Conservation (phyloP, 352 stramenopile species). For the Globisporangium spinosum region DNA sequence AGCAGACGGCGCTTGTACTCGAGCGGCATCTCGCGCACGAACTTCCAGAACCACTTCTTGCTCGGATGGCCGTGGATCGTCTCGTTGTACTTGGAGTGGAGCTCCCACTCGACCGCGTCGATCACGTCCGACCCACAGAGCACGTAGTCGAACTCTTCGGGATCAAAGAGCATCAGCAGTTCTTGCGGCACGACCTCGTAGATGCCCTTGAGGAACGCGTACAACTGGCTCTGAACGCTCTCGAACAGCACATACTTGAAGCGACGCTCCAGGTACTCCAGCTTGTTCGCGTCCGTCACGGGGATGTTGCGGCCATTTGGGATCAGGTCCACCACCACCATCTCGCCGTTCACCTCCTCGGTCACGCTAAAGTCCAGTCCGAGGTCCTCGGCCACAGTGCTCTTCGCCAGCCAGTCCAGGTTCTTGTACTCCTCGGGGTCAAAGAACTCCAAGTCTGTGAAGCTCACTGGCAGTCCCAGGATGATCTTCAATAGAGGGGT, state of each 20-base stretch:
- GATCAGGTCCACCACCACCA: slow-evolving; percentile 34
- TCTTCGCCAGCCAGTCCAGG: slow-evolving; percentile 22
- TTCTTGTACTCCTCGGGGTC: slow-evolving; percentile 27
- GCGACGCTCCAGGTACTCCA: slow-evolving; percentile 82
- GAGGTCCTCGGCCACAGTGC: too few relatives aligned
- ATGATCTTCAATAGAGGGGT: slow-evolving; percentile 3
- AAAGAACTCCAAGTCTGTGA: slow-evolving; percentile 83
- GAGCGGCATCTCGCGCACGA: slow-evolving; percentile 91
- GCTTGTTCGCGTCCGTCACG: slow-evolving; percentile 91
- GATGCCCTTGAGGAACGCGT: slow-evolving; percentile 85
- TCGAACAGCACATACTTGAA: slow-evolving; percentile 90
- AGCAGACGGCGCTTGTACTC: slow-evolving; percentile 70
- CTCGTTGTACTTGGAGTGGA: slow-evolving; percentile 52
- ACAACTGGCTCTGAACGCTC: slow-evolving; percentile 70
- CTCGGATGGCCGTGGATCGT: slow-evolving; percentile 31
- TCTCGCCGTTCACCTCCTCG: background rate
- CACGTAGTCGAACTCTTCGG: slow-evolving; percentile 93
- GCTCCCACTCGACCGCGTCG: slow-evolving; percentile 91
- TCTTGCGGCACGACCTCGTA: slow-evolving; percentile 91
- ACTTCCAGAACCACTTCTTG: slow-evolving; percentile 84
- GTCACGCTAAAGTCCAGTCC: slow-evolving; percentile 24
- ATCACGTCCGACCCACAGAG: slow-evolving; percentile 92
- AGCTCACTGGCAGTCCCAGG: slow-evolving; percentile 14
- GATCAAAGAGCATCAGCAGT: slow-evolving; percentile 92
- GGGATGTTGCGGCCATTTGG: slow-evolving; percentile 40